Percentiles rank a stretch among this genome's conserved stretches.
Evolutionary conservation across 768 basidiomycete genomes (phyloP).

Genomic region (Trametes coccinea): DNA sequence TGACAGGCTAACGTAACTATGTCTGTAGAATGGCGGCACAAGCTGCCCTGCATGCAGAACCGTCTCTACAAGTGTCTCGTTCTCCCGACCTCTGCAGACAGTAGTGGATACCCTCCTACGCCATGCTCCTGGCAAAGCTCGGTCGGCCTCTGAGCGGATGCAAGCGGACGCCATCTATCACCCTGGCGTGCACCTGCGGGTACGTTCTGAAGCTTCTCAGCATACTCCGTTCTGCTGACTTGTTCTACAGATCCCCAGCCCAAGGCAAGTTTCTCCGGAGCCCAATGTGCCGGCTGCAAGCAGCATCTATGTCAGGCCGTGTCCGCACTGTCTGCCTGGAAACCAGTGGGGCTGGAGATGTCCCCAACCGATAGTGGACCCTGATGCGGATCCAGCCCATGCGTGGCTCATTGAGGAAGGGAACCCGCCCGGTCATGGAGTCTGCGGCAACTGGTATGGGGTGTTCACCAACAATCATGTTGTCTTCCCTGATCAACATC

Average conservation of each 20-base stretch:
- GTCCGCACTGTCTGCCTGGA: constrained; percentile 70
- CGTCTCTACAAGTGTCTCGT: constrained; percentile 63
- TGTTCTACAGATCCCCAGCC: constrained; percentile 62
- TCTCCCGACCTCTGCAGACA: constrained; percentile 72
- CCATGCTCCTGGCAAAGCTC: constrained; percentile 65
- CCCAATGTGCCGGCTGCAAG: constrained; percentile 65
- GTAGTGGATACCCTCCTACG: constrained; percentile 73
- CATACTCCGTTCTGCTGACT: not conserved
- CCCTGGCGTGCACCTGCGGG: constrained; percentile 60
- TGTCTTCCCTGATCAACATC: not conserved
- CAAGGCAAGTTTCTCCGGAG: constrained; percentile 75
- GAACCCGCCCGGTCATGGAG: constrained; percentile 72
- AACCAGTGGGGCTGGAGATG: constrained; percentile 82
- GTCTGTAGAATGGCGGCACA: constrained; percentile 73
- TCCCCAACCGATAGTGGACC: constrained; percentile 78
- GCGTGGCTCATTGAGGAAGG: constrained; percentile 83
- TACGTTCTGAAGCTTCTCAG: constrained; percentile 29
- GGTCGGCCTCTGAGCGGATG: constrained; percentile 67
- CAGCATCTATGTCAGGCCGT: constrained; percentile 70
- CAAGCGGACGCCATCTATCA: constrained; percentile 85
- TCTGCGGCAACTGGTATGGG: constrained; percentile 81
- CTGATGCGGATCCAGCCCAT: constrained; percentile 61
- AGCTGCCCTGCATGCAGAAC: constrained; percentile 83
- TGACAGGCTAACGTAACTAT: constrained; percentile 18
- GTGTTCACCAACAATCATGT: not conserved